Percentiles rank a stretch among this genome's conserved stretches.
Evolutionary conservation across 805 yeast species (phyloP).

Genomic region (Saturnispora dispora): DNA sequence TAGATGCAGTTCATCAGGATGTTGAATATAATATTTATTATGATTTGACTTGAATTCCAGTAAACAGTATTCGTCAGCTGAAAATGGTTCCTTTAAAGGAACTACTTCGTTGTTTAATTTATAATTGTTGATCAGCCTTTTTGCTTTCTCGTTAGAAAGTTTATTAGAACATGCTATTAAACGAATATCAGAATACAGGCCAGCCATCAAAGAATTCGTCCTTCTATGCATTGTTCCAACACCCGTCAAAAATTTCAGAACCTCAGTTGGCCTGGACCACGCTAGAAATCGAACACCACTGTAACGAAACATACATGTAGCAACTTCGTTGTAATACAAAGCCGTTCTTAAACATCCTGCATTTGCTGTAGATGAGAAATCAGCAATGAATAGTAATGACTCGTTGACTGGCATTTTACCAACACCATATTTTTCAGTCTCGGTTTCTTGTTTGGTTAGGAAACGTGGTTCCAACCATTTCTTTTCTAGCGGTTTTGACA

Average conservation of each 20-base stretch:
- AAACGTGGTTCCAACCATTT: constrained; percentile 33
- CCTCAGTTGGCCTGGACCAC: constrained; percentile 54
- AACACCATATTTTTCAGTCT: constrained; percentile 1
- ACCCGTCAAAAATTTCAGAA: constrained; percentile 52
- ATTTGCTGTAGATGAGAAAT: constrained; percentile 33
- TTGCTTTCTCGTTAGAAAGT: constrained; percentile 11
- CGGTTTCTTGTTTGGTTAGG: constrained; percentile 5
- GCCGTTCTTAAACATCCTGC: constrained; percentile 46
- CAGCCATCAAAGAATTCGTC: constrained; percentile 56
- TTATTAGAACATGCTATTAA: constrained; percentile 40
- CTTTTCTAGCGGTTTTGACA: constrained; percentile 30
- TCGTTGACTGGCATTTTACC: constrained; percentile 18
- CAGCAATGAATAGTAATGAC: constrained; percentile 24
- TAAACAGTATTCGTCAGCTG: constrained; percentile 22
- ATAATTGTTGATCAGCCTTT: constrained; percentile 6
- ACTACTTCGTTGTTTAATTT: constrained; percentile 13
- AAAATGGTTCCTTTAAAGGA: constrained; percentile 16
- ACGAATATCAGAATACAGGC: constrained; percentile 50
- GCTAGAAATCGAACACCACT: constrained; percentile 60
- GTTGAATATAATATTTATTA: constrained; percentile 22
- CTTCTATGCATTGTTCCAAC: constrained; percentile 45
- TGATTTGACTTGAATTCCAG: constrained; percentile 26
- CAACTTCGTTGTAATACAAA: constrained; percentile 24
- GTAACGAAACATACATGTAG: constrained; percentile 29
- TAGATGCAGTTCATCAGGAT: constrained; percentile 55